These are phyloP conservation scores for Magnolia kwangsiensis DNA, from an alignment of 164 flowering plant genomes.

Conservation along the genomic window DNA sequence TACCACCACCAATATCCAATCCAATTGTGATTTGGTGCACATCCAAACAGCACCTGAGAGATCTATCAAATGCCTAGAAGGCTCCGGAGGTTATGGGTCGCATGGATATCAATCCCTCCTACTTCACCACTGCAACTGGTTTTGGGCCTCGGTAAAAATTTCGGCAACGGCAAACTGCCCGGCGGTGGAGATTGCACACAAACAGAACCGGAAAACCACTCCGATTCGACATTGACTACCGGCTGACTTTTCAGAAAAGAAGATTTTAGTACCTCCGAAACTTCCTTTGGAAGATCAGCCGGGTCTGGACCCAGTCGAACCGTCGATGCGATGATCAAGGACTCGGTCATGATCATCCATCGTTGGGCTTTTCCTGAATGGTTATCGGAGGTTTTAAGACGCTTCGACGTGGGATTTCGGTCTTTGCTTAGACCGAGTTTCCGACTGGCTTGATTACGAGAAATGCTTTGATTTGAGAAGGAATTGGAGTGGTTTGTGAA, in stretches of 20 bases:
- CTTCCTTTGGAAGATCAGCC: slow-evolving; percentile 1
- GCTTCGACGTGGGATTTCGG: not conserved
- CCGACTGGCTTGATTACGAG: not conserved
- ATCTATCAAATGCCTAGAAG: slow-evolving; percentile 2
- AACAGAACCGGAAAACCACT: slow-evolving; percentile 3
- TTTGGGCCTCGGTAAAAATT: not conserved
- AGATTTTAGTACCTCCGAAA: not conserved
- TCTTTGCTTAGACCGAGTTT: not conserved
- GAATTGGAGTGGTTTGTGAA: not conserved
- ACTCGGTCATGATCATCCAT: not conserved
- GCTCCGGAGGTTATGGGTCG: not conserved
- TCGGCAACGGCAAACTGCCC: not conserved
- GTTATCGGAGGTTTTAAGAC: not conserved
- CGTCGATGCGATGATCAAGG: not conserved
- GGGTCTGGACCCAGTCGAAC: slow-evolving; percentile 1
- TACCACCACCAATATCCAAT: not conserved
- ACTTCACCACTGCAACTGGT: not conserved
- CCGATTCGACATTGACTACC: not conserved
- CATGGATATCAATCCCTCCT: not conserved
- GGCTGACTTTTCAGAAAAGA: not conserved
- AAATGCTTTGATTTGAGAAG: not conserved
- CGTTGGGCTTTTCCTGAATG: not conserved
- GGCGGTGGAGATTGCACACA: not conserved
- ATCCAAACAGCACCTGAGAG: not conserved
- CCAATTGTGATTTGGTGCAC: not conserved